phyloP scores from a whole-genome alignment of 2,329 filamentous ascomycete genomes.

The Knufia petricola region DNA sequence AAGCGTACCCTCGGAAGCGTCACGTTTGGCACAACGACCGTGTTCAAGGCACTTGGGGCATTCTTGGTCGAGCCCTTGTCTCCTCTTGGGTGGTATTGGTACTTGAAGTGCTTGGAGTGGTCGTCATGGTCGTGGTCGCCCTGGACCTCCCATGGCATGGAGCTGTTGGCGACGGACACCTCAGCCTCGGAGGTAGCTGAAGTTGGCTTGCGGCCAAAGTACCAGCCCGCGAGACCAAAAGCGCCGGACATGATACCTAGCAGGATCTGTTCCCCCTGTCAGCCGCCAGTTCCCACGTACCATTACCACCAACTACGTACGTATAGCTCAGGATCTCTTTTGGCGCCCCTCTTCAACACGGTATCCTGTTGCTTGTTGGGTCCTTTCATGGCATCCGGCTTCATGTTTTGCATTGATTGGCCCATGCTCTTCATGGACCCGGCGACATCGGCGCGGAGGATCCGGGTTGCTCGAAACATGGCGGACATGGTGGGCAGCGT shows the following conservation, averaged over 20 bases:
- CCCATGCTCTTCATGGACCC: conserved; percentile 14
- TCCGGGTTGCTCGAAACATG: conserved; percentile 7
- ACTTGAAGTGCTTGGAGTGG: conserved; percentile 56
- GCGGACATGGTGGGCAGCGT: conserved; percentile 2
- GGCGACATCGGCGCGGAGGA: conserved; percentile 3
- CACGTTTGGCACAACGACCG: conserved; percentile 86
- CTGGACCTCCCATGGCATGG: conserved; percentile 91
- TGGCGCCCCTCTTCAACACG: conserved; percentile 53
- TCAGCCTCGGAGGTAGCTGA: conserved; percentile 68
- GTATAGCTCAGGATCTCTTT: conserved; percentile 65
- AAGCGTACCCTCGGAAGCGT: conserved; percentile 70
- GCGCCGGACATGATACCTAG: conserved; percentile 82
- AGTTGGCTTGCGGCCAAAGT: conserved; percentile 73
- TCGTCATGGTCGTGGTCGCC: conserved; percentile 56
- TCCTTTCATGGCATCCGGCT: conserved; percentile 37
- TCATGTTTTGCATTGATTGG: conserved; percentile 23
- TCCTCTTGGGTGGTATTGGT: conserved; percentile 77
- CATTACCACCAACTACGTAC: conserved; percentile 42
- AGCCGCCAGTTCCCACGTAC: conserved; percentile 4
- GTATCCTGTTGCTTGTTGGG: conserved; percentile 30
- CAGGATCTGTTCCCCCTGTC: conserved; percentile 56
- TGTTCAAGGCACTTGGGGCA: conserved; percentile 90
- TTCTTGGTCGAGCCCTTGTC: conserved; percentile 68
- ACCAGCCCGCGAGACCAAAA: conserved; percentile 77
- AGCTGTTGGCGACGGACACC: conserved; percentile 62